phyloP scores from a whole-genome alignment of 169 alveolate genomes.

The Prorocentrum cordatum region DNA sequence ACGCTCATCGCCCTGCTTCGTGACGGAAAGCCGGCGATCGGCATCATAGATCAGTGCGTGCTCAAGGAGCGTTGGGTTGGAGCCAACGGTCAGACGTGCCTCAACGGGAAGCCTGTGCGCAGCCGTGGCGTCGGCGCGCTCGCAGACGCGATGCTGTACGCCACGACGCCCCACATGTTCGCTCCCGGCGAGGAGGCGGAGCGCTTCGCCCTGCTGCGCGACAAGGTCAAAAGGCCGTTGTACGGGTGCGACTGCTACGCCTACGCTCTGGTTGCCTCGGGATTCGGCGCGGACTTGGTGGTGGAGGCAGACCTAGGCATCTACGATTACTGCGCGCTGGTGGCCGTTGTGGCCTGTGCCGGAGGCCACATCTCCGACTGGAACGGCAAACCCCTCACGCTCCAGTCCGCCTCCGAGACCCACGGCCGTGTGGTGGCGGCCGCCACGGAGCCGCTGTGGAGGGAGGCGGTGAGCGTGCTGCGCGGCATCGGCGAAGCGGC shows the following conservation, averaged over 20 bases:
- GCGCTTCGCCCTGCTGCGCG: slow-evolving; percentile 2
- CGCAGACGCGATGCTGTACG: slow-evolving; percentile 51
- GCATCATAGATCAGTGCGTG: slow-evolving; percentile 68
- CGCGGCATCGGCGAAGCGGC: too few species aligned
- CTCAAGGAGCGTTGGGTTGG: slow-evolving; percentile 56
- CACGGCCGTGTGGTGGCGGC: too few species aligned
- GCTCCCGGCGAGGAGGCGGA: slow-evolving; percentile 4
- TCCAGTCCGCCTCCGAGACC: too few species aligned
- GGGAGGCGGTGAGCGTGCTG: too few species aligned
- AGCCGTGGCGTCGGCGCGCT: neutral
- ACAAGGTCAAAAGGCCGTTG: slow-evolving; percentile 14
- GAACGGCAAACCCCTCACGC: too few species aligned
- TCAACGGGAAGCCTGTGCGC: neutral
- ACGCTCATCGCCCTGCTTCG: slow-evolving; percentile 29
- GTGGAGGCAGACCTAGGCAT: slow-evolving; percentile 59
- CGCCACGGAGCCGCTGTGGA: too few species aligned
- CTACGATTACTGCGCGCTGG: slow-evolving; percentile 48
- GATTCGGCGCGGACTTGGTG: slow-evolving; percentile 47
- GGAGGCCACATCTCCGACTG: slow-evolving; percentile 39
- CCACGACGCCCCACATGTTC: slow-evolving; percentile 59
- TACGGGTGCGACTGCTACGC: slow-evolving; percentile 59
- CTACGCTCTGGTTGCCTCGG: slow-evolving; percentile 27
- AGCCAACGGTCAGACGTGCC: slow-evolving; percentile 12
- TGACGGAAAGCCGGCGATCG: slow-evolving; percentile 8
- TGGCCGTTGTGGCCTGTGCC: slow-evolving; percentile 40